Conservation (phyloP, 495 filamentous ascomycete species). For the Aspergillus asperescens region DNA sequence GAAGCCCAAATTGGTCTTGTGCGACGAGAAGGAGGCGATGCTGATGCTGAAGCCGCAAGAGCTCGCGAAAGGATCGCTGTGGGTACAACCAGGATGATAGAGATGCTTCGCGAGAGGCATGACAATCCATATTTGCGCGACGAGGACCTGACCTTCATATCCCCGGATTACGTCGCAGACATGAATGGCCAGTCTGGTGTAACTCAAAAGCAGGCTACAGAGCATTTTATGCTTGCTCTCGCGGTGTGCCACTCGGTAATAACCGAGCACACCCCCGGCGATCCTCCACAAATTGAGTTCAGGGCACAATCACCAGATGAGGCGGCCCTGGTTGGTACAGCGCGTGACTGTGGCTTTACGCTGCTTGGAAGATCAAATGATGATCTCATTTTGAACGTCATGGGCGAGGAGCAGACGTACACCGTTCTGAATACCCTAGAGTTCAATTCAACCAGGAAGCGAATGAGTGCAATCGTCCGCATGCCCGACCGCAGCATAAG, state of each 20-base stretch:
- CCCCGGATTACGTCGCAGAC: slow-evolving; percentile 81
- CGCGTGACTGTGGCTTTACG: slow-evolving; percentile 94
- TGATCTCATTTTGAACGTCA: slow-evolving; percentile 76
- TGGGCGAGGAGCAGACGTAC: slow-evolving; percentile 79
- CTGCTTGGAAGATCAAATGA: slow-evolving; percentile 74
- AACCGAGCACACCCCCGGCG: slow-evolving; percentile 79
- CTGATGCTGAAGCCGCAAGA: slow-evolving; percentile 68
- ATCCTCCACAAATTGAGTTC: slow-evolving; percentile 87
- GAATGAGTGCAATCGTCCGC: slow-evolving; percentile 95
- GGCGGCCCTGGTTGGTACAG: slow-evolving; percentile 88
- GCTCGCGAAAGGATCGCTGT: slow-evolving; percentile 74
- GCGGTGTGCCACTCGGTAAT: slow-evolving; percentile 96
- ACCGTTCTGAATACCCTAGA: slow-evolving; percentile 91
- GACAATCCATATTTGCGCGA: slow-evolving; percentile 89
- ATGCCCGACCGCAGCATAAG: slow-evolving; percentile 93
- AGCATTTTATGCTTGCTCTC: slow-evolving; percentile 91
- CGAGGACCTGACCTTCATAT: slow-evolving; percentile 85
- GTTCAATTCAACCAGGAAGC: slow-evolving; percentile 94
- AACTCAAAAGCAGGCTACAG: slow-evolving; percentile 68
- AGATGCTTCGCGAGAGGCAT: slow-evolving; percentile 66
- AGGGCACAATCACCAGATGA: slow-evolving; percentile 98
- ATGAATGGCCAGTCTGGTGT: slow-evolving; percentile 69
- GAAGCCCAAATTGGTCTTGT: slow-evolving; percentile 96
- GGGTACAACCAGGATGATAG: slow-evolving; percentile 67
- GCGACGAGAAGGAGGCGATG: slow-evolving; percentile 79